Evolutionary conservation across 257 asterid species (phyloP).

Genomic region (Apocynum venetum): DNA sequence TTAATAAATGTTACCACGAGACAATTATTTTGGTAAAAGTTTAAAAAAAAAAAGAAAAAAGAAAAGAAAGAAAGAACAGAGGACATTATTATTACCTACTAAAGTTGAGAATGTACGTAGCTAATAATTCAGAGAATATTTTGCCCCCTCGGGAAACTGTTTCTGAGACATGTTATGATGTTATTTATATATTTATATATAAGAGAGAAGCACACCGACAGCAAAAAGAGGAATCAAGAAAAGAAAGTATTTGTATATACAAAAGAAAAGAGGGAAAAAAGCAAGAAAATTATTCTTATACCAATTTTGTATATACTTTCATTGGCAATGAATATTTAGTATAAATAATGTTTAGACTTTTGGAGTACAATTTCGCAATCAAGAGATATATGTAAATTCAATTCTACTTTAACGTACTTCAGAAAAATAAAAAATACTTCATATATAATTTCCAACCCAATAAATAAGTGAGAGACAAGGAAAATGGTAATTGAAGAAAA

Average conservation of each 20-base stretch:
- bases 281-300: background rate
- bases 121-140: background rate
- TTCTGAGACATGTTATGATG: background rate
- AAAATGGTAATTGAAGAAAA: background rate
- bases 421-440: too few relatives aligned
- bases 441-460: background rate
- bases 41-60: too few relatives aligned
- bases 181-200: background rate
- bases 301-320: background rate
- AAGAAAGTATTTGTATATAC: background rate
- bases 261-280: background rate
- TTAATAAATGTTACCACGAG: too few relatives aligned
- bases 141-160: background rate
- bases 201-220: background rate
- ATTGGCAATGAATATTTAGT: background rate
- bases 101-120: background rate
- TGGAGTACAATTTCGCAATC: background rate
- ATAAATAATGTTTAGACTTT: background rate
- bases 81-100: background rate
- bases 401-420: too few relatives aligned
- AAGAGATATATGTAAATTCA: background rate
- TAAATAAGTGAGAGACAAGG: background rate
- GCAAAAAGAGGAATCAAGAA: conserved; percentile 1
- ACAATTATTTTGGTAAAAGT: too few relatives aligned
- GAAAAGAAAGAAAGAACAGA: too few relatives aligned